Evolutionary conservation across 495 filamentous ascomycete species (phyloP).

Genomic region (Jackrogersella minutella): DNA sequence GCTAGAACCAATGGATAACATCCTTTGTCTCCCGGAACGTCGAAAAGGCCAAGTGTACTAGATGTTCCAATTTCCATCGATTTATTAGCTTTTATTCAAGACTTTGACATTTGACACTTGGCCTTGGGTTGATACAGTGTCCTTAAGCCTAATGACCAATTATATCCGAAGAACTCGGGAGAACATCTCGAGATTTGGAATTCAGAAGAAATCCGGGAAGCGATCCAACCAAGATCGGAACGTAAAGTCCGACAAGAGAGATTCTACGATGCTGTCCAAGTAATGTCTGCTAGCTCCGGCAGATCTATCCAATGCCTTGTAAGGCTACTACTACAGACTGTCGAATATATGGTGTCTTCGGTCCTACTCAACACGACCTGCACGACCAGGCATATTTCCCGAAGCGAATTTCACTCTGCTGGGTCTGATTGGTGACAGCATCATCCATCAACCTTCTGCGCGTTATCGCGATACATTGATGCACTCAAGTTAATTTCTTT

Average conservation of each 20-base stretch:
- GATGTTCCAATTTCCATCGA: background rate
- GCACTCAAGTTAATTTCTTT: too few species aligned
- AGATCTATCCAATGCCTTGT: background rate
- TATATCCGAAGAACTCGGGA: background rate
- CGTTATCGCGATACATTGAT: background rate
- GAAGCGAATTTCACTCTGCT: background rate
- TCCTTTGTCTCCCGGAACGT: too few species aligned
- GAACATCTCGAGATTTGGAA: constrained; percentile 6
- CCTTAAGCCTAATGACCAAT: too few species aligned
- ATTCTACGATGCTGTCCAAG: background rate
- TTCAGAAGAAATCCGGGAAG: background rate
- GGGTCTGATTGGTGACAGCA: constrained; percentile 7
- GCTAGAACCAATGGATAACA: too few species aligned
- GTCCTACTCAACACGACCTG: constrained; percentile 10
- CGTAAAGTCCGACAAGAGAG: background rate
- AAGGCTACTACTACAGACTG: background rate
- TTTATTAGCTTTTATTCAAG: background rate
- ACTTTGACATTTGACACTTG: background rate
- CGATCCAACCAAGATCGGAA: background rate
- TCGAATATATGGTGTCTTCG: constrained; percentile 7
- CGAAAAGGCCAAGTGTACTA: background rate
- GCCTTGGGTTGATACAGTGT: background rate
- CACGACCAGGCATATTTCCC: background rate
- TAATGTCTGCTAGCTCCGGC: background rate
- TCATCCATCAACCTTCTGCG: background rate